Evolutionary conservation across 495 filamentous ascomycete species (phyloP).

Genomic region (Barbatosphaeria neglecta): DNA sequence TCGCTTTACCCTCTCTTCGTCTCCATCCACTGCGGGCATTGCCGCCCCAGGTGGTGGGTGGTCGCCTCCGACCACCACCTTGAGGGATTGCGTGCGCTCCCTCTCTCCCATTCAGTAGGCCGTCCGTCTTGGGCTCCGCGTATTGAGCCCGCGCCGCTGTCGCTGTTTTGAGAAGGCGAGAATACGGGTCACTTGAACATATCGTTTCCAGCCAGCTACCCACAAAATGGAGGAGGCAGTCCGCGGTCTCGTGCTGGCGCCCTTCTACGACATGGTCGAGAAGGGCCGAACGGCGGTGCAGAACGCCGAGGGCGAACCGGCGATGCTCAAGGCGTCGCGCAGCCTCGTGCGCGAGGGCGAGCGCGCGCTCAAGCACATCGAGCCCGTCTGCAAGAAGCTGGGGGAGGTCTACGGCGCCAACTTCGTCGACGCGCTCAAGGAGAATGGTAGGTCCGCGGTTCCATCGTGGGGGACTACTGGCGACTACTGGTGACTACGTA

Average conservation of each 20-base stretch:
- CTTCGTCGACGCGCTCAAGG: slow-evolving; percentile 30
- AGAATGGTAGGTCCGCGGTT: slow-evolving; percentile 28
- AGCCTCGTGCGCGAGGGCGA: slow-evolving; percentile 26
- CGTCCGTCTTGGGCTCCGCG: not conserved
- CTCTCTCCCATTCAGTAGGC: too few relatives aligned
- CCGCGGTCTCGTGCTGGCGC: slow-evolving; percentile 23
- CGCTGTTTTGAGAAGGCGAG: too few relatives aligned
- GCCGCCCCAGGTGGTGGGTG: too few relatives aligned
- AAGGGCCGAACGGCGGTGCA: slow-evolving; percentile 23
- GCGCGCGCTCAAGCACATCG: slow-evolving; percentile 29
- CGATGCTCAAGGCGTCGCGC: slow-evolving; percentile 30
- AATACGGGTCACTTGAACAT: too few relatives aligned
- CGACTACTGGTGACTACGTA: not conserved
- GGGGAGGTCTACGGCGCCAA: slow-evolving; percentile 24
- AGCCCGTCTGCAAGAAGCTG: slow-evolving; percentile 27
- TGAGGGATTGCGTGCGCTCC: too few relatives aligned
- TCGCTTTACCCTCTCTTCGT: too few relatives aligned
- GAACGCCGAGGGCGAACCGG: slow-evolving; percentile 21
- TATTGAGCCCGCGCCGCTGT: too few relatives aligned
- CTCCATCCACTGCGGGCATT: too few relatives aligned
- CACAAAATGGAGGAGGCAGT: slow-evolving; percentile 25
- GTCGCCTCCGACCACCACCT: too few relatives aligned
- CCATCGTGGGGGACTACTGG: not conserved
- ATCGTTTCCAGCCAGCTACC: too few relatives aligned
- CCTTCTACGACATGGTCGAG: slow-evolving; percentile 28